phyloP scores from a whole-genome alignment of 495 filamentous ascomycete species.

The Tuber microsphaerosporum region DNA sequence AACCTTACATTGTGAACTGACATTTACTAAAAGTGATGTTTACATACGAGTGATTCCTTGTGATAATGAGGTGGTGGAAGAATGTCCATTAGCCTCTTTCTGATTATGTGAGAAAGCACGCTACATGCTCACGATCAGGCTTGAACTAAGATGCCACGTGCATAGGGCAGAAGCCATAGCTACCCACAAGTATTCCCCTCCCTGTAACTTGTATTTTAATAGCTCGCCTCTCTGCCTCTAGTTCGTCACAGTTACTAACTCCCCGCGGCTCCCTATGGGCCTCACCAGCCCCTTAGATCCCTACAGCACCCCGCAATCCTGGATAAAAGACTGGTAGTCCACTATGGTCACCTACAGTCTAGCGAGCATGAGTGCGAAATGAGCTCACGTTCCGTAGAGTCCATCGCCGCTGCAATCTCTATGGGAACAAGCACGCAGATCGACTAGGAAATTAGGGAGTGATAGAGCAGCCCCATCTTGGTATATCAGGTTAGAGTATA shows the following conservation, averaged over 20 bases:
- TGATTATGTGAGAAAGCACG: background rate
- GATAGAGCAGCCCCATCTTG: too few relatives aligned
- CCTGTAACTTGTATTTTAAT: background rate
- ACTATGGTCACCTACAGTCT: background rate
- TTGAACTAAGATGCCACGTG: background rate
- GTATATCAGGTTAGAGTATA: too few relatives aligned
- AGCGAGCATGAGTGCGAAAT: background rate
- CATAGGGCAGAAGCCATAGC: background rate
- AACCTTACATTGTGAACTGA: background rate
- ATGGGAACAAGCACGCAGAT: background rate
- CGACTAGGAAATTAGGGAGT: background rate
- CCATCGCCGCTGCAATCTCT: background rate
- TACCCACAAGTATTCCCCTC: background rate
- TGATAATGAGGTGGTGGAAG: background rate
- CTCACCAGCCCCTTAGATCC: background rate
- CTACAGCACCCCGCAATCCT: too few relatives aligned
- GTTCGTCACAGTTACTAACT: too few relatives aligned
- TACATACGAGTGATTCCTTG: background rate
- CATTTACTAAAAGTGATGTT: background rate
- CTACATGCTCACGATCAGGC: background rate
- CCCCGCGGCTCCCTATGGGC: too few relatives aligned
- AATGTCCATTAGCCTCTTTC: background rate
- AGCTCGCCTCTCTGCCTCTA: background rate
- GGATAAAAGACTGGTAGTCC: background rate
- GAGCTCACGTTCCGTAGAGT: background rate